Conservation (phyloP, 2,329 filamentous ascomycete genomes). For the Alternaria arborescens region DNA sequence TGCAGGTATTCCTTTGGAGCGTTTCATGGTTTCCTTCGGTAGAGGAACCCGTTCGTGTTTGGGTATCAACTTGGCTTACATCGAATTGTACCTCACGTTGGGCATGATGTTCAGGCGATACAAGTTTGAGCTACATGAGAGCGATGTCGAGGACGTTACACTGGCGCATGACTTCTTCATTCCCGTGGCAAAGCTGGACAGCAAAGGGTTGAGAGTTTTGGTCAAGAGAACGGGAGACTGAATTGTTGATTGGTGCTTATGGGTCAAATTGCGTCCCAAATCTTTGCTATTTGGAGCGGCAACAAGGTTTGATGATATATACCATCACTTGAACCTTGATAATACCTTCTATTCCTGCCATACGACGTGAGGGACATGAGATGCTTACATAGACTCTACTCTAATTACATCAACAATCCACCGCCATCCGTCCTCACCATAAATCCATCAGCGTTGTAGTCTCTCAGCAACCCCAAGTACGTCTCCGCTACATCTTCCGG, state of each 20-base stretch:
- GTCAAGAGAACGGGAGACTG: conserved; percentile 34
- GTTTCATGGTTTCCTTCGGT: conserved; percentile 54
- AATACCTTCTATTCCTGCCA: background rate
- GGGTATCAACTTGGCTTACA: conserved; percentile 52
- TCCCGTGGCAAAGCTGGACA: conserved; percentile 42
- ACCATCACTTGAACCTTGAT: background rate
- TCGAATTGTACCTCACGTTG: conserved; percentile 45
- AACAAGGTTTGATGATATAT: background rate
- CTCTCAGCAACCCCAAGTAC: conserved; percentile 59
- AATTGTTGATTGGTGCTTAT: background rate
- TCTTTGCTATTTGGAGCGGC: background rate
- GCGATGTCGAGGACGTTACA: conserved; percentile 41
- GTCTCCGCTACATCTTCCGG: conserved; percentile 53
- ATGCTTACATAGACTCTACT: background rate
- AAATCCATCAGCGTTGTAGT: conserved; percentile 56
- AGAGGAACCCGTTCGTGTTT: conserved; percentile 55
- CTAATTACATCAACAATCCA: conserved; percentile 21
- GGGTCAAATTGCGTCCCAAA: background rate
- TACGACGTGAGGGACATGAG: too few relatives aligned
- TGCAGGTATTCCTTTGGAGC: conserved; percentile 47
- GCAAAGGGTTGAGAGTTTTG: conserved; percentile 49
- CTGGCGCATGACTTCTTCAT: conserved; percentile 52
- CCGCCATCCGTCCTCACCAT: conserved; percentile 57
- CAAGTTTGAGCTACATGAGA: conserved; percentile 43
- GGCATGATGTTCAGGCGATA: conserved; percentile 47